phyloP scores from a whole-genome alignment of 2,329 filamentous ascomycete genomes.

The Sclerotinia sclerotiorum region DNA sequence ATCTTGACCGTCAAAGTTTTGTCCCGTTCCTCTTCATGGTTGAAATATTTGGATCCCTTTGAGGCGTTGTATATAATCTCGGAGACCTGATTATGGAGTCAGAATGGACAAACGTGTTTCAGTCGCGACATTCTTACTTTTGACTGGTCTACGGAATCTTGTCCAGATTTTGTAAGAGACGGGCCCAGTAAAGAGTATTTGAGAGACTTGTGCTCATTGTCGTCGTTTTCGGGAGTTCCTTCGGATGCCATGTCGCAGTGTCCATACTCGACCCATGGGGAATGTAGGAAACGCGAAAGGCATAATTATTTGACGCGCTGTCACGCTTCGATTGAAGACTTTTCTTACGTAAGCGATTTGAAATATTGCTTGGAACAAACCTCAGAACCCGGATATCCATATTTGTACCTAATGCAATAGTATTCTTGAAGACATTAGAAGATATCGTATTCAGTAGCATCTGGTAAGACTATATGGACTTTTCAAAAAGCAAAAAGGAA shows the following conservation, averaged over 20 bases:
- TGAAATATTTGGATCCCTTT: constrained; percentile 95
- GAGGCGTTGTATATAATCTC: constrained; percentile 97
- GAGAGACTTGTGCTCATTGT: constrained; percentile 58
- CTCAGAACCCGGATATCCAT: too few relatives aligned
- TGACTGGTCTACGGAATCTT: constrained; percentile 87
- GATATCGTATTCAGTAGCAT: neutral
- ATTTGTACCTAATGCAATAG: neutral
- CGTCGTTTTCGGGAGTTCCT: constrained; percentile 3
- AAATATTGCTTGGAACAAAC: neutral
- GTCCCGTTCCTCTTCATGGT: constrained; percentile 82
- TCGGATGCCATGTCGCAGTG: constrained; percentile 17
- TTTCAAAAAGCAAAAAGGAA: neutral
- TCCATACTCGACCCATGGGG: neutral
- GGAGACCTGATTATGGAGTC: constrained; percentile 61
- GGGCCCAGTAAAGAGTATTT: constrained; percentile 90
- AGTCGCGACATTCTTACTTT: constrained; percentile 59
- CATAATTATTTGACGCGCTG: constrained; percentile 14
- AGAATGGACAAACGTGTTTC: constrained; percentile 16
- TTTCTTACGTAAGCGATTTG: constrained; percentile 4
- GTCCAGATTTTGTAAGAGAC: constrained; percentile 89
- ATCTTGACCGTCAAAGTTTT: constrained; percentile 84
- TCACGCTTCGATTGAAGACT: constrained; percentile 7
- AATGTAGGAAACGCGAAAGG: constrained; percentile 5
- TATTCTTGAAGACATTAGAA: neutral
- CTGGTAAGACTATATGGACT: neutral